Conservation (phyloP, 2,329 filamentous ascomycete genomes). For the Lojkania enalia region DNA sequence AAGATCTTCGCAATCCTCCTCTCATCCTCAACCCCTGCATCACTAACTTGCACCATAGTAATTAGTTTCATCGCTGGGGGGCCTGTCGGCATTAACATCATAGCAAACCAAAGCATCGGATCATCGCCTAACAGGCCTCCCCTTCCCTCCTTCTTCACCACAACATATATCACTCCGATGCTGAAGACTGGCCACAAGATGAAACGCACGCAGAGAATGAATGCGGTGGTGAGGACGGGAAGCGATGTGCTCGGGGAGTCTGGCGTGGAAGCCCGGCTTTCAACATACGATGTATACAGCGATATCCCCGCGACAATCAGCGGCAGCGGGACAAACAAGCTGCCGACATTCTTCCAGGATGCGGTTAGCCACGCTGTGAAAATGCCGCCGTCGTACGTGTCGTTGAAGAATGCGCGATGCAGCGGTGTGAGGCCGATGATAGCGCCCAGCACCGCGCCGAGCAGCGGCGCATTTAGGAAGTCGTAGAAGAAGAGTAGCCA, state of each 20-base stretch:
- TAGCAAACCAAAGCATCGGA: conserved; percentile 66
- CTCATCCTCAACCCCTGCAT: conserved; percentile 49
- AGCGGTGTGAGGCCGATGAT: conserved; percentile 33
- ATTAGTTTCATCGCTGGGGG: conserved; percentile 58
- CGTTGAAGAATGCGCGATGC: conserved; percentile 31
- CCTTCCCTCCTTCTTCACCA: conserved; percentile 55
- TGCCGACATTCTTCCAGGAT: conserved; percentile 31
- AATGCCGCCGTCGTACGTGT: conserved; percentile 28
- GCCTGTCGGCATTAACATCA: conserved; percentile 62
- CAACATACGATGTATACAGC: conserved; percentile 30
- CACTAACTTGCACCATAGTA: conserved; percentile 55
- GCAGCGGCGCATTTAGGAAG: conserved; percentile 36
- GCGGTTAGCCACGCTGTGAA: conserved; percentile 38
- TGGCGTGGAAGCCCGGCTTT: conserved; percentile 11
- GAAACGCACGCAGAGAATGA: conserved; percentile 32
- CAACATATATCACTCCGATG: conserved; percentile 57
- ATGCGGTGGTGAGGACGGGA: conserved; percentile 26
- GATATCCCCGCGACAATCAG: conserved; percentile 35
- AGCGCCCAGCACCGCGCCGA: conserved; percentile 29
- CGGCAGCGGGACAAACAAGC: conserved; percentile 33
- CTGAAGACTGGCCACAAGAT: conserved; percentile 31
- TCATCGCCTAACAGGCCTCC: conserved; percentile 54
- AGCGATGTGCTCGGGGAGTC: conserved; percentile 3
- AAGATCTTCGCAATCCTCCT: conserved; percentile 56
- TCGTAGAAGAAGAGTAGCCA: conserved; percentile 37